Evolutionary conservation across 345 rosid species (phyloP).

Genomic region (Eucalyptus rudis): DNA sequence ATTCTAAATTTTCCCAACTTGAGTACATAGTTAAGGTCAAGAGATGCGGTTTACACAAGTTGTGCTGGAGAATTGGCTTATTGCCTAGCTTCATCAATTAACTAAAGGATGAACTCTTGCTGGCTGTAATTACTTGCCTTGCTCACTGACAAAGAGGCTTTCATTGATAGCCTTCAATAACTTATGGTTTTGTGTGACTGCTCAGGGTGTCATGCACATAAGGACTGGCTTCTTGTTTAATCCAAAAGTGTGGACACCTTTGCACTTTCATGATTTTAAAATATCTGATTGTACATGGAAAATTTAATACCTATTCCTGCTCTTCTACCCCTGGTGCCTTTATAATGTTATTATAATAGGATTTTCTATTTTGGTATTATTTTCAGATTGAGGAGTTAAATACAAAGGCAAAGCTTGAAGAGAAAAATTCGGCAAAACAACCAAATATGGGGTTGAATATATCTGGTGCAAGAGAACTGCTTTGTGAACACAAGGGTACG

Average conservation of each 20-base stretch:
- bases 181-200: not conserved
- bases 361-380: not conserved
- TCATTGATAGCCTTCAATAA: not conserved
- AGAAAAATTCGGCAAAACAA: conserved; percentile 7
- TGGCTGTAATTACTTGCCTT: not conserved
- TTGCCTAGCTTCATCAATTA: not conserved
- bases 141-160: not conserved
- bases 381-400: conserved; percentile 62
- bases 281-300: not conserved
- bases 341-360: not conserved
- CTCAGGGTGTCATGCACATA: not conserved
- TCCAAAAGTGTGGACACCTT: not conserved
- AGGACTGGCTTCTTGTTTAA: not conserved
- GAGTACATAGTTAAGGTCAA: not conserved
- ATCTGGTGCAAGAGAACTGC: conserved; percentile 21
- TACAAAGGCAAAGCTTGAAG: conserved; percentile 32
- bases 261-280: not conserved
- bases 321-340: not conserved
- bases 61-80: not conserved
- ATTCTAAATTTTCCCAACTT: not conserved
- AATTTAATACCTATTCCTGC: not conserved
- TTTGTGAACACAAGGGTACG: conserved; percentile 51
- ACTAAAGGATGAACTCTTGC: not conserved
- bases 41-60: not conserved
- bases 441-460: conserved; percentile 5